Conservation (phyloP, 768 basidiomycete species). For the Tephrocybe sp. region DNA sequence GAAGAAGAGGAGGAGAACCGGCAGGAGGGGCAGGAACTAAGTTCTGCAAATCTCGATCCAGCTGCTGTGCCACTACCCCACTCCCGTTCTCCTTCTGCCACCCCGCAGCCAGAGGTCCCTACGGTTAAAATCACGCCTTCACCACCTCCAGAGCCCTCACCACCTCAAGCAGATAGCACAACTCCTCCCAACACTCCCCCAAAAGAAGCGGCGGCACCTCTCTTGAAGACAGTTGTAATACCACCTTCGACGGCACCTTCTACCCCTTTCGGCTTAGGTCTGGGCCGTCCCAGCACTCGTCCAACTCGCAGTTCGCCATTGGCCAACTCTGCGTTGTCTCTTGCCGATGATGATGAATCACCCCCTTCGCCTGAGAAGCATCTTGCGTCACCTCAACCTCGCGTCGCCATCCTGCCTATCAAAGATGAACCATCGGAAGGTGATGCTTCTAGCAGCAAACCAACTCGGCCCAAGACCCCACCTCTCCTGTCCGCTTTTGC, state of each 20-base stretch:
- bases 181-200: slow-evolving; percentile 69
- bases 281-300: slow-evolving; percentile 61
- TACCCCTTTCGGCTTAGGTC: slow-evolving; percentile 42
- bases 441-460: slow-evolving; percentile 23
- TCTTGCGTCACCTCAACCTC: slow-evolving; percentile 39
- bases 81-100: slow-evolving; percentile 56
- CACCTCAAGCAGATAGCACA: slow-evolving; percentile 43
- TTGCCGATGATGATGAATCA: slow-evolving; percentile 44
- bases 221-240: slow-evolving; percentile 23
- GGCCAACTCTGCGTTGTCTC: slow-evolving; percentile 52
- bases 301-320: slow-evolving; percentile 79
- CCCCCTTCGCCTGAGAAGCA: slow-evolving; percentile 24
- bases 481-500: slow-evolving; percentile 40
- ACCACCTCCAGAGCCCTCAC: slow-evolving; percentile 27
- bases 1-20: slow-evolving; percentile 21
- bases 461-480: slow-evolving; percentile 48
- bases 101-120: slow-evolving; percentile 56
- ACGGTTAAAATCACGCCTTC: slow-evolving; percentile 38
- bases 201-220: slow-evolving; percentile 39
- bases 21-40: slow-evolving; percentile 20
- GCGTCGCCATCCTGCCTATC: slow-evolving; percentile 32
- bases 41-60: slow-evolving; percentile 28
- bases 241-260: slow-evolving; percentile 34
- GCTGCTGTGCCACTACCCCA: slow-evolving; percentile 36
- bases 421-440: slow-evolving; percentile 24